phyloP scores from a whole-genome alignment of 495 filamentous ascomycete species.

The Letharia columbiana region DNA sequence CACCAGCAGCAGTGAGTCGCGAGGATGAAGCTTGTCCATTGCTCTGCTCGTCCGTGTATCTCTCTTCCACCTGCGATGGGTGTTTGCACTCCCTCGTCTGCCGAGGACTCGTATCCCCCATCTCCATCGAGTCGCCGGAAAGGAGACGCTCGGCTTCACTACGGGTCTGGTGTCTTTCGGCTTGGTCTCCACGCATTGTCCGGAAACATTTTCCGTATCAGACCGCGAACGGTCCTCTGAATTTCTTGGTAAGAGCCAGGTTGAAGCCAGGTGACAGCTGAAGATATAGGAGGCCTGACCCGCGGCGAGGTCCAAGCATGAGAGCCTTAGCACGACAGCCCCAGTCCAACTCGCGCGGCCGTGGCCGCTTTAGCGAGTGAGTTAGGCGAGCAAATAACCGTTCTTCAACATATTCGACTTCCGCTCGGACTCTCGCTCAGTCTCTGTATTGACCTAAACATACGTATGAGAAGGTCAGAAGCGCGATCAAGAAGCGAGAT shows the following conservation, averaged over 20 bases:
- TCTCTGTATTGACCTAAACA: too few relatives aligned
- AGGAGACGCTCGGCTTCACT: constrained; percentile 15
- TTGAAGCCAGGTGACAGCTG: too few relatives aligned
- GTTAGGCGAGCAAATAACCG: too few relatives aligned
- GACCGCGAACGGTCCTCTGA: not conserved
- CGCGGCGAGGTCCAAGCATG: too few relatives aligned
- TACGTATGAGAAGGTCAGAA: too few relatives aligned
- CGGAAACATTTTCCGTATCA: constrained; percentile 3
- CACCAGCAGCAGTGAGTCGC: not conserved
- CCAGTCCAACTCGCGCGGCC: too few relatives aligned
- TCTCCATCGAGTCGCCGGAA: constrained; percentile 9
- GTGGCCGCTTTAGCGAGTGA: too few relatives aligned
- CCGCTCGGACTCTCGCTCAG: too few relatives aligned
- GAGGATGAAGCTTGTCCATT: constrained; percentile 1
- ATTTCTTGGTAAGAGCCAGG: not conserved
- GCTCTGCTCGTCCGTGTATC: constrained; percentile 11
- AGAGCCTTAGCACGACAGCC: too few relatives aligned
- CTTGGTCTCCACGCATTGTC: constrained; percentile 2
- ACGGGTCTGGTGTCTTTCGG: not conserved
- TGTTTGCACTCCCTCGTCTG: not conserved
- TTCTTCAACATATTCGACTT: too few relatives aligned
- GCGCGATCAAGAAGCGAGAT: too few relatives aligned
- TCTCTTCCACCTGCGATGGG: not conserved
- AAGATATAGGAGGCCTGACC: not conserved
- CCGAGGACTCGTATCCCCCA: constrained; percentile 3